phyloP scores from a whole-genome alignment of 2,329 filamentous ascomycete genomes.

The Paraphoma sp. region DNA sequence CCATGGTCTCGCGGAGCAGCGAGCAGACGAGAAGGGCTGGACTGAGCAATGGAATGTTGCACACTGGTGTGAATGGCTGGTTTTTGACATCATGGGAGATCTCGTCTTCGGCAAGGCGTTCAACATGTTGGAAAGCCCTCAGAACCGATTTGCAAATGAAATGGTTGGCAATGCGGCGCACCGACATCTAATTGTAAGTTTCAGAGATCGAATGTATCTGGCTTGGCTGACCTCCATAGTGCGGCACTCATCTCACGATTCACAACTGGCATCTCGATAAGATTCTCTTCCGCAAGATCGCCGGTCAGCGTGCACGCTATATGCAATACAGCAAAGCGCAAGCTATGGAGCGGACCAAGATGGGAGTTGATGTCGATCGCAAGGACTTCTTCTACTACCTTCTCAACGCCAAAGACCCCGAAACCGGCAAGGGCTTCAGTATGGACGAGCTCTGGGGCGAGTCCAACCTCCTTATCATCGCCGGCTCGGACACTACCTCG shows the following conservation, averaged over 20 bases:
- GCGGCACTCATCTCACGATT: conserved; percentile 53
- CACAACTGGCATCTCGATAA: conserved; percentile 53
- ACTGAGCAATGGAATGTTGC: conserved; percentile 52
- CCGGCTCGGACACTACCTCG: conserved; percentile 55
- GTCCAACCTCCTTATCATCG: conserved; percentile 58
- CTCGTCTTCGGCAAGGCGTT: conserved; percentile 55
- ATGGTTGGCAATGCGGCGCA: conserved; percentile 54
- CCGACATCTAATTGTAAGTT: conserved; percentile 52
- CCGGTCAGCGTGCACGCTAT: conserved; percentile 48
- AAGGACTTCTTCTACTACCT: conserved; percentile 59
- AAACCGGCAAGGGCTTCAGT: conserved; percentile 53
- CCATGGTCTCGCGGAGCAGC: conserved; percentile 8
- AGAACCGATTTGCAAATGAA: conserved; percentile 51
- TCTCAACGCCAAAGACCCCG: conserved; percentile 54
- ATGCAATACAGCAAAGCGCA: conserved; percentile 54
- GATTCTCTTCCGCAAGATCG: conserved; percentile 53
- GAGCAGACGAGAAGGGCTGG: conserved; percentile 46
- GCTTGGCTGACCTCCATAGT: conserved; percentile 31
- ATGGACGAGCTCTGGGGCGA: conserved; percentile 58
- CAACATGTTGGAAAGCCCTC: conserved; percentile 49
- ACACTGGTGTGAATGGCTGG: conserved; percentile 53
- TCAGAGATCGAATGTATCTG: background rate
- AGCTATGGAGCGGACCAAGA: conserved; percentile 51
- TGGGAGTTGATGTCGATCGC: conserved; percentile 48
- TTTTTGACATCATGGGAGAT: conserved; percentile 61